A percentile compares a stretch with the other conserved stretches of the same genome.
Conservation (phyloP, 129 eudicot genomes). For the Calendula officinalis region DNA sequence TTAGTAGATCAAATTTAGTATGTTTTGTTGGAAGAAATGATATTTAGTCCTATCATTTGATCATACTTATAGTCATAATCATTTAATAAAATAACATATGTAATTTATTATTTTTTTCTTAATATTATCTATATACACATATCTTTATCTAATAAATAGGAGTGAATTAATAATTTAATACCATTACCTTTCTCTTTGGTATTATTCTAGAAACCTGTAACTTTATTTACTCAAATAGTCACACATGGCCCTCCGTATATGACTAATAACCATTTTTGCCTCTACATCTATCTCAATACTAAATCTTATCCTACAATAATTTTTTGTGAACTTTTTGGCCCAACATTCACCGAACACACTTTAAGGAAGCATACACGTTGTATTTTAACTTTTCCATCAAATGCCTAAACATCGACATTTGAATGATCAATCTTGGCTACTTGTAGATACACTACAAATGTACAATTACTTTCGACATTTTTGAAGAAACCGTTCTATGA, state of each 20-base stretch:
- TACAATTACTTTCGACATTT: background rate
- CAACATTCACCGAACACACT: slow-evolving; percentile 15
- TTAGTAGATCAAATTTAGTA: no score
- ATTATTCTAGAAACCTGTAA: no score
- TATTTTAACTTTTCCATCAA: slow-evolving; percentile 16
- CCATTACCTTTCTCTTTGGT: no score
- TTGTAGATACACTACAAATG: background rate
- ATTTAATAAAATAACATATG: no score
- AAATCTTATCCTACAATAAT: slow-evolving; percentile 9
- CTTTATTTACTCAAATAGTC: background rate
- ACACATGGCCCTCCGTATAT: slow-evolving; percentile 2
- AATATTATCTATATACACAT: no score
- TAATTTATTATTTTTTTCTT: no score
- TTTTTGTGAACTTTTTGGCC: slow-evolving; percentile 5
- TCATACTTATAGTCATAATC: no score
- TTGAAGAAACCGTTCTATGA: background rate
- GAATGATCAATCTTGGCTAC: slow-evolving; percentile 20
- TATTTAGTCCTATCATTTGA: no score
- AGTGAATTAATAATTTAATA: no score
- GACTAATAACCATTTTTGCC: slow-evolving; percentile 2
- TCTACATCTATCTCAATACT: background rate
- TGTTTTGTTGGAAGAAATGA: no score
- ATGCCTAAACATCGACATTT: slow-evolving; percentile 16
- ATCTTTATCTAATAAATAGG: no score
- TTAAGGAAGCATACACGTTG: slow-evolving; percentile 13